Evolutionary conservation across 257 asterid species (phyloP).

Genomic region (Scutellaria barbata): DNA sequence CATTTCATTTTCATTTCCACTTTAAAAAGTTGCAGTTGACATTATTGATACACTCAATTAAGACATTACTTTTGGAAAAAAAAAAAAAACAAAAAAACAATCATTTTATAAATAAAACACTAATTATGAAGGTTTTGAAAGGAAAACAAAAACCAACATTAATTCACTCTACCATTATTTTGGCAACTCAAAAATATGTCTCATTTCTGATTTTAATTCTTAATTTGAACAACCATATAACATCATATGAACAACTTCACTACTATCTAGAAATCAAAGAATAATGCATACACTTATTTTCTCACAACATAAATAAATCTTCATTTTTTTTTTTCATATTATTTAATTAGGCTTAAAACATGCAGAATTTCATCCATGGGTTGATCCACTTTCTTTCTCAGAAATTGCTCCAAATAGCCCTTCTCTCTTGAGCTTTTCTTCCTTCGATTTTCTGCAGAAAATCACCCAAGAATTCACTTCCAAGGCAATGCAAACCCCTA

Average conservation of each 20-base stretch:
- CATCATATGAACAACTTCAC: neutral
- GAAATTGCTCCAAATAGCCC: constrained; percentile 67
- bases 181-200: too few relatives aligned
- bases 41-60: too few relatives aligned
- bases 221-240: too few relatives aligned
- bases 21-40: too few relatives aligned
- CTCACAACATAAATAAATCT: neutral
- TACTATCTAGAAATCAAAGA: constrained; percentile 13
- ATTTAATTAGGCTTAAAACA: neutral
- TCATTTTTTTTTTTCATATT: neutral
- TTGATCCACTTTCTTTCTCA: constrained; percentile 61
- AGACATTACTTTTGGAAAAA: too few relatives aligned
- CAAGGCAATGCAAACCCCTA: constrained; percentile 72
- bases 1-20: too few relatives aligned
- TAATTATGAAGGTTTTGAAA: too few relatives aligned
- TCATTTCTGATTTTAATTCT: too few relatives aligned
- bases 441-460: constrained; percentile 84
- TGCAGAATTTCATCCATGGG: constrained; percentile 38
- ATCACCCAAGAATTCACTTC: constrained; percentile 96
- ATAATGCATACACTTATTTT: neutral
- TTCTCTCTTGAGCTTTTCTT: constrained; percentile 79
- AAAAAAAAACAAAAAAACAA: too few relatives aligned
- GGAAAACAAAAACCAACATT: too few relatives aligned
- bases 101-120: too few relatives aligned
- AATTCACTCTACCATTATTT: too few relatives aligned